A percentile compares a stretch with the other conserved stretches of the same genome.
phyloP scores from a whole-genome alignment of 1,284 basidiomycete species.

The Leccinum fallax region DNA sequence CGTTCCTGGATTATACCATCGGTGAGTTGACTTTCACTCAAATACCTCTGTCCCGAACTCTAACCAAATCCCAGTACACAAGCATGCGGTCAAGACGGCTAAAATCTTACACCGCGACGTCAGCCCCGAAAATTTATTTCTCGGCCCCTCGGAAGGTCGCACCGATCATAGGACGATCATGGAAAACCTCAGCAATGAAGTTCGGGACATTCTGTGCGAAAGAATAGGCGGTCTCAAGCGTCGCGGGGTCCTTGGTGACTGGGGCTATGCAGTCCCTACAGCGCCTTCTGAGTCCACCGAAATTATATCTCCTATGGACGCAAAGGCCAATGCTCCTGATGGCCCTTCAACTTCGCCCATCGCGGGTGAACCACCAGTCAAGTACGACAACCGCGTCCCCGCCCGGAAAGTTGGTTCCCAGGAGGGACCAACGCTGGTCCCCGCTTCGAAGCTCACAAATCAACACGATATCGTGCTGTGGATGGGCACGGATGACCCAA shows the following conservation, averaged over 20 bases:
- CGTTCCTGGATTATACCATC: slow-evolving; percentile 2
- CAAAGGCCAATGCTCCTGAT: no score
- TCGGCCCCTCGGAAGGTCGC: background rate
- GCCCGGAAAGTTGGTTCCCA: background rate
- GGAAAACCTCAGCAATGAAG: background rate
- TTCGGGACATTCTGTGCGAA: background rate
- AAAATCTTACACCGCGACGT: background rate
- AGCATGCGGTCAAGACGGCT: background rate
- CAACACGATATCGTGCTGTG: background rate
- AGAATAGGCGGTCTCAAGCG: background rate
- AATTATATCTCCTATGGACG: no score
- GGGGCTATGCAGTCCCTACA: background rate
- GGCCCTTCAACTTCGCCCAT: background rate
- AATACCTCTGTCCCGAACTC: background rate
- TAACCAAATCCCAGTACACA: background rate
- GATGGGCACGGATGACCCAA: background rate
- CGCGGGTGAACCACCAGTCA: background rate
- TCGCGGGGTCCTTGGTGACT: background rate
- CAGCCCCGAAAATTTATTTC: background rate
- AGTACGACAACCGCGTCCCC: background rate
- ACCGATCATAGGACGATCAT: background rate
- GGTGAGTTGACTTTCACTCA: background rate
- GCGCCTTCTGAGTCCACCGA: background rate
- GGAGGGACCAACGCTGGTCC: background rate
- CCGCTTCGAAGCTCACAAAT: background rate